A percentile compares a stretch with the other conserved stretches of the same genome.
These are phyloP conservation scores for Coemansia sp. DNA, from an alignment of 371 early-diverging fungal genomes.

Conservation along the genomic window DNA sequence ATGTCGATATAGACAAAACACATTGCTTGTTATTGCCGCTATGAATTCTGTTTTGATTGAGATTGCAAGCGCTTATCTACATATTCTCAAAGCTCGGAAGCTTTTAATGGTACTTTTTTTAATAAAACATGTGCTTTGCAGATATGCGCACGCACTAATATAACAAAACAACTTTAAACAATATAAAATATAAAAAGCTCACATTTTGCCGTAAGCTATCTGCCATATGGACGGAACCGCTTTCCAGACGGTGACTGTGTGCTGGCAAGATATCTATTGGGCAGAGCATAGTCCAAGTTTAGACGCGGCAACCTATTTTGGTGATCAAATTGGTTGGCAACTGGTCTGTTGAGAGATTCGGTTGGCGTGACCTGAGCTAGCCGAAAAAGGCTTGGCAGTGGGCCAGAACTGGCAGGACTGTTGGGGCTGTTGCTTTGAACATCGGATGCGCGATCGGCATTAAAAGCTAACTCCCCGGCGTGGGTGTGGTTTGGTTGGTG, in stretches of 20 bases:
- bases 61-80: not conserved
- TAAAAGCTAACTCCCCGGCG: not conserved
- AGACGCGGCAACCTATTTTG: conserved; percentile 8
- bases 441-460: not conserved
- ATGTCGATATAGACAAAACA: not conserved
- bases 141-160: not conserved
- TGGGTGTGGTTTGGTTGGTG: not conserved
- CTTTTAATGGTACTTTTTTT: not conserved
- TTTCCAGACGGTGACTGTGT: not conserved
- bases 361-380: not conserved
- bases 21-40: not conserved
- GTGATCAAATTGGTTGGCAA: not conserved
- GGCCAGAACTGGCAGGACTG: not conserved
- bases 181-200: not conserved
- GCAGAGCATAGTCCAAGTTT: conserved; percentile 8
- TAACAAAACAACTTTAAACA: not conserved
- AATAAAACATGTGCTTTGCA: not conserved
- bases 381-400: conserved; percentile 6
- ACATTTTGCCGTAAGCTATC: not conserved
- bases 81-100: not conserved
- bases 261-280: not conserved
- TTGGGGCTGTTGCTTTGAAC: not conserved
- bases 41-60: not conserved
- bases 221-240: conserved; percentile 1
- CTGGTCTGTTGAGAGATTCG: not conserved